Conservation (phyloP, 2,329 filamentous ascomycete species). For the Fusarium protoensiforme region DNA sequence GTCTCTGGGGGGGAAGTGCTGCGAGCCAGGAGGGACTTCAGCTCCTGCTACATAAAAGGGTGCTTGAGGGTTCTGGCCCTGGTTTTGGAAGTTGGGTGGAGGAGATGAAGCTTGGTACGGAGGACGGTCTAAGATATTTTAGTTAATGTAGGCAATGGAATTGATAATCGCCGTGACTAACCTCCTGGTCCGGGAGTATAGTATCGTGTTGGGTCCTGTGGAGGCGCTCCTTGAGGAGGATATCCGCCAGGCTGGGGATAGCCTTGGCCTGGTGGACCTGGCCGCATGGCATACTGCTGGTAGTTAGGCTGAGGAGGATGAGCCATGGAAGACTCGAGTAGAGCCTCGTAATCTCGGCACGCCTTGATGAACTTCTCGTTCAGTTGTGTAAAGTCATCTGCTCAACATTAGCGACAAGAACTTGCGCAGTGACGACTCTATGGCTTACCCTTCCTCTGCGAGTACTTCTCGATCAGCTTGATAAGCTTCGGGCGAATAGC, state of each 20-base stretch:
- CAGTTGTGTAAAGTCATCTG: conserved; percentile 97
- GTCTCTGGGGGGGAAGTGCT: conserved; percentile 64
- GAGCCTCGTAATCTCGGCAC: conserved; percentile 91
- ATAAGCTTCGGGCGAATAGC: conserved; percentile 97
- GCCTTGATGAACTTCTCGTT: conserved; percentile 99
- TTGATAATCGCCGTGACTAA: conserved; percentile 17
- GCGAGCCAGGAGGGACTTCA: conserved; percentile 59
- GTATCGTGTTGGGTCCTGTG: conserved; percentile 74
- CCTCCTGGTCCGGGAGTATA: conserved; percentile 69
- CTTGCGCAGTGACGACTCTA: no score
- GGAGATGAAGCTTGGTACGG: conserved; percentile 61
- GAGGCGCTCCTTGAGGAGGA: conserved; percentile 55
- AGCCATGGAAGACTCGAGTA: conserved; percentile 97
- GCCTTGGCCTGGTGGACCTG: conserved; percentile 58
- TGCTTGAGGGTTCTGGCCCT: conserved; percentile 60
- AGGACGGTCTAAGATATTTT: conserved; percentile 52
- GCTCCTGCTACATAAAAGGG: conserved; percentile 75
- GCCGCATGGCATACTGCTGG: conserved; percentile 72
- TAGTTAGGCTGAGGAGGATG: conserved; percentile 87
- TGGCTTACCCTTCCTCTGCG: conserved; percentile 90
- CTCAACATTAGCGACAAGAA: conserved; percentile 31
- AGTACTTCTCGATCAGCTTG: conserved; percentile 98
- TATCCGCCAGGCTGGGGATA: conserved; percentile 55
- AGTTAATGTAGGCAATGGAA: conserved; percentile 25
- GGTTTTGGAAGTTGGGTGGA: conserved; percentile 67